Evolutionary conservation across 1,284 basidiomycete species (phyloP), one percentile per base, ranked within the genome.

Genomic region (Pseudozyma flocculosa): DNA sequence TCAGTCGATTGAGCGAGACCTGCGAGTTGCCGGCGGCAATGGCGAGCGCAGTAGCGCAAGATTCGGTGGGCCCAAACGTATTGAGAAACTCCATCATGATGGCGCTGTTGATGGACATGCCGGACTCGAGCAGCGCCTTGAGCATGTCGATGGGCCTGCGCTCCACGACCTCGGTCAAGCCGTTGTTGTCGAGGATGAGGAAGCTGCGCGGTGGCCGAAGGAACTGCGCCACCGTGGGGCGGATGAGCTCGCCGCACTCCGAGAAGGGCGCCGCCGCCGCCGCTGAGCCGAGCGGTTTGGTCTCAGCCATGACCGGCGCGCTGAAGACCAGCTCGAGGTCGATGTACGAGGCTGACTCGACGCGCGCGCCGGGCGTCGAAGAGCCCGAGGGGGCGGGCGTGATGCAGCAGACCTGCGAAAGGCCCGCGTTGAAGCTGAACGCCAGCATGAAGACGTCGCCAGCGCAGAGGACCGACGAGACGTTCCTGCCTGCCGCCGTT

Each of bases 11-110:
- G 29, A 48, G 53, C 3, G 63, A 45, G 9, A 68, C 54, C 34
- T 73, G 62, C 13, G 74, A 70, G 46, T 80, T 79, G 29, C 73
- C 64, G 1, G 79, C 74, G 84, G 84, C 79, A 45, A 82, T 76
- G 15, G 86, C 88, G 14, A 95, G 82, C n/a, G 92, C 84, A 87
- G 94, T 93, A 14, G 90, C 87, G 72, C 90, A 93, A 2, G 89
- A 88, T 74, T 95, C 70, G 43, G 70, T 64, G 9, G 67, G 64
- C 32, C 68, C 74, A 26, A 57, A 73, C 15, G 60, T 55, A 37
- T 61, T 68, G 44, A 76, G 75, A 47, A 72, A 75, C 43, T 76
- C 70, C 50, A 72, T 65, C 41, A 77, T 61, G 39, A 61, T 65
- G 5, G 73, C 54, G 10, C 69, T 62, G 48, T 69, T 67, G 45